Base-by-base conservation (phyloP, 2,329 filamentous ascomycete genomes). In the Raffaelea ambrosiae region DNA sequence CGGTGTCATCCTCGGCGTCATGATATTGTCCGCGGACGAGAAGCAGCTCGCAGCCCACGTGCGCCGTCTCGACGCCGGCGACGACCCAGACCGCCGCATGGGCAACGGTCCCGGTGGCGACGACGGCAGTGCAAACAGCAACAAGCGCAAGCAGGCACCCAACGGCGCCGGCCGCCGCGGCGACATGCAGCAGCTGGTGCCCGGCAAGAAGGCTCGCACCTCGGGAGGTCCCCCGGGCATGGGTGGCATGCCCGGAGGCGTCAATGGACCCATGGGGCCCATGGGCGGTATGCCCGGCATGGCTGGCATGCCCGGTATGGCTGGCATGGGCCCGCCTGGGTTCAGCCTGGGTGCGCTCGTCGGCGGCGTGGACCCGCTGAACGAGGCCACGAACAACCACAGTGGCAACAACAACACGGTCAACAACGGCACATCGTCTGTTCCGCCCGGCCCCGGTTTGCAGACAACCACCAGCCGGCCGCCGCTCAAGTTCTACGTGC, bases 1-100 rank as follows among this genome's bases (percentile, higher is more conserved):
- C 49, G 56, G 62, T 18, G 48, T 60, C 22, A 31, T 63, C 4
- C 51, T 61, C 22, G 60, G 61, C 35, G 52, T 60, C 20, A 61
- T 63, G 57, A 46, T 61, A 3, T 43, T 62, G 14, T 55, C 57
- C 3, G 50, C 50, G 20, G 54, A 60, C 46, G 50, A 59, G 49
- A 48, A 52, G 23, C 44, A 49, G 33, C 43, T 63, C 10, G 48
- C 58, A 11, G 40, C 41, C 43, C 59, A 63, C 48, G 54, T 57
- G 48, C 49, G 52, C 41, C 49, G 48, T 9, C 51, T 56, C 40
- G 54, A 55, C 16, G 51, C 51, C 40, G 53, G 53, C 23, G 54
- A 55, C 42, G 54, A 56, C 36, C 51, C 50, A 18, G 54, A 54
- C 42, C 41, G 38, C 16, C 44, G 43, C 18, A 44, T 21, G 9